These are phyloP conservation scores for Solidago caesia DNA, from an alignment of 129 eudicot genomes.

Conservation along the genomic window DNA sequence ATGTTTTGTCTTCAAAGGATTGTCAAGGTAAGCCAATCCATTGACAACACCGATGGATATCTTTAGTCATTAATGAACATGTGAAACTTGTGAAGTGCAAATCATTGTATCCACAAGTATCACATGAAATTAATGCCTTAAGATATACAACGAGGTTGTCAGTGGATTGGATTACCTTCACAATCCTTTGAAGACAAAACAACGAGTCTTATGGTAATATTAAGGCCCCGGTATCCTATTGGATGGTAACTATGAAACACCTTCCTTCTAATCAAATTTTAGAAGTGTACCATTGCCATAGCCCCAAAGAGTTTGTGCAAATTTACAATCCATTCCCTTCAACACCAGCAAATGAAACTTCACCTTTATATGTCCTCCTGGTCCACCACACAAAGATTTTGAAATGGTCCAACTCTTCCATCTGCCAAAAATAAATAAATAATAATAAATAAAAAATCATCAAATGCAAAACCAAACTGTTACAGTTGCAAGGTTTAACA, in stretches of 20 bases:
- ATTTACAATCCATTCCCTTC: not conserved
- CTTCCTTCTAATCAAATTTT: too few species aligned
- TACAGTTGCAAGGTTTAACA: not conserved
- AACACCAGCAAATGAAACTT: not conserved
- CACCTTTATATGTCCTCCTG: not conserved
- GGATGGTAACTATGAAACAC: not conserved
- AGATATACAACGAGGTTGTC: slow-evolving; percentile 20
- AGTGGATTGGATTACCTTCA: slow-evolving; percentile 18
- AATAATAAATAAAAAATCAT: not conserved
- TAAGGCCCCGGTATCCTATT: slow-evolving; percentile 12
- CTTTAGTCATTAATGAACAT: slow-evolving; percentile 12
- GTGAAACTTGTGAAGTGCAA: slow-evolving; percentile 12
- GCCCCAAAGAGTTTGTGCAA: not conserved
- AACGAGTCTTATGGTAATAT: not conserved
- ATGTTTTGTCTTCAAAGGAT: slow-evolving; percentile 23
- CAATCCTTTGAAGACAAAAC: slow-evolving; percentile 15
- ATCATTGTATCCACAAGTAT: not conserved
- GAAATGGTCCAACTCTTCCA: not conserved
- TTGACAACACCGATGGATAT: slow-evolving; percentile 9
- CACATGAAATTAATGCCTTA: slow-evolving; percentile 20
- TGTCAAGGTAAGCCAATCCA: slow-evolving; percentile 25
- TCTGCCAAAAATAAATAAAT: not conserved
- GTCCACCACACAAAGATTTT: not conserved
- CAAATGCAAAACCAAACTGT: not conserved
- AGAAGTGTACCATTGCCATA: not conserved